Percentiles rank a stretch among this genome's conserved stretches.
Conservation (phyloP, 1,284 basidiomycete genomes). For the Blastosporella zonata region DNA sequence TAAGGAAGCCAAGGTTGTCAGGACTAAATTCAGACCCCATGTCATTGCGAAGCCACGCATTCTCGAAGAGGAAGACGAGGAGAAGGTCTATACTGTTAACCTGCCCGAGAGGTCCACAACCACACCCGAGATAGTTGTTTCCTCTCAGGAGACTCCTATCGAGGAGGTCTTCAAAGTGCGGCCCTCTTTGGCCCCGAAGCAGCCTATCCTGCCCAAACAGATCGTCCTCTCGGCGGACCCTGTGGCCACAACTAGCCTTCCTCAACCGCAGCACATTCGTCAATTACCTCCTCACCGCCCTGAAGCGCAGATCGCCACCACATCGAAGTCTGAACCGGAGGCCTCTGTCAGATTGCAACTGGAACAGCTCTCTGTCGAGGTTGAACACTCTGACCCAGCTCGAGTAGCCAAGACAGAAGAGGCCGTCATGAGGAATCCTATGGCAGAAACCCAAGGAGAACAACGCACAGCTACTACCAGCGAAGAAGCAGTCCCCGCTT, state of each 20-base stretch:
- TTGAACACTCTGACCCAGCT: constrained; percentile 35
- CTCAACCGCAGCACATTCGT: constrained; percentile 9
- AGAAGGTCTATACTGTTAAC: constrained; percentile 49
- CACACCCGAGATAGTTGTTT: constrained; percentile 29
- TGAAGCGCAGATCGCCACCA: constrained; percentile 14
- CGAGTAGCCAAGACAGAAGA: constrained; percentile 38
- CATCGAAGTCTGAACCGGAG: constrained; percentile 23
- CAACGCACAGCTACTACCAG: constrained; percentile 12
- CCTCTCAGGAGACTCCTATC: constrained; percentile 39
- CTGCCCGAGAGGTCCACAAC: constrained; percentile 43
- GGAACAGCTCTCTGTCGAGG: constrained; percentile 38
- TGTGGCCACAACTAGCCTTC: constrained; percentile 16
- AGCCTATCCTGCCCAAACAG: constrained; percentile 32
- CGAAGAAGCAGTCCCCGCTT: constrained; percentile 43
- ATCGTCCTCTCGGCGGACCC: constrained; percentile 17
- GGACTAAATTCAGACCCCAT: constrained; percentile 21
- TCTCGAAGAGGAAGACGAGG: constrained; percentile 35
- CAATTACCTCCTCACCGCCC: constrained; percentile 14
- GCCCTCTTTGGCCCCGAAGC: constrained; percentile 36
- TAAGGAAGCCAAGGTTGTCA: constrained; percentile 27
- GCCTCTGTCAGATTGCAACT: constrained; percentile 34
- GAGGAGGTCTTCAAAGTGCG: constrained; percentile 58
- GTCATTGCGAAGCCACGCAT: constrained; percentile 13
- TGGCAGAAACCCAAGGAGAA: constrained; percentile 23
- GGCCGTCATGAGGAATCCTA: constrained; percentile 39